Evolutionary conservation across 129 eudicot species (phyloP).

Genomic region (Flaveria robusta): DNA sequence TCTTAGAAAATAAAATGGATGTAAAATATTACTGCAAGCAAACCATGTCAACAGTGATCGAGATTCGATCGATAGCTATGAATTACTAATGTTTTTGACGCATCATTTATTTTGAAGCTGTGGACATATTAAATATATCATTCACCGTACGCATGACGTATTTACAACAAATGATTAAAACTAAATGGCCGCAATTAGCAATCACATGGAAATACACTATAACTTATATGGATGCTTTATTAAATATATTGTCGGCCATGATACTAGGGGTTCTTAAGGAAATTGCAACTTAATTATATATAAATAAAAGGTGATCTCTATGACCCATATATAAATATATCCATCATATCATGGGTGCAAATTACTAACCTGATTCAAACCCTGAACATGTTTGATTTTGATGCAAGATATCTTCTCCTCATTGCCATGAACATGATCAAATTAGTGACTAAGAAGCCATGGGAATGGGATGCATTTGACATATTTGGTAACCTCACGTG

Average conservation of each 20-base stretch:
- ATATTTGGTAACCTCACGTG: conserved; percentile 27
- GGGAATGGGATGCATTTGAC: conserved; percentile 54
- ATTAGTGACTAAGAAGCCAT: conserved; percentile 31
- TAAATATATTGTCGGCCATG: too few species aligned
- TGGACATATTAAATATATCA: neutral
- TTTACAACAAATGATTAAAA: neutral
- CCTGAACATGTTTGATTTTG: conserved; percentile 33
- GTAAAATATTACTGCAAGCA: too few species aligned
- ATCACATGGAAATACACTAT: neutral
- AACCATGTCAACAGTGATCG: too few species aligned
- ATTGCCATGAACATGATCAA: conserved; percentile 36
- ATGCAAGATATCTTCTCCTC: conserved; percentile 36
- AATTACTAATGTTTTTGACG: too few species aligned
- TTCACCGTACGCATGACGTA: too few species aligned
- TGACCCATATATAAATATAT: conserved; percentile 21
- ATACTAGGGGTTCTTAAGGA: too few species aligned
- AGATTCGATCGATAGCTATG: too few species aligned
- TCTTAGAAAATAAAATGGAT: too few species aligned
- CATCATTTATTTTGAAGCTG: too few species aligned
- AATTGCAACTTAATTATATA: conserved; percentile 2
- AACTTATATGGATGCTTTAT: neutral
- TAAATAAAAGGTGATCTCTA: neutral
- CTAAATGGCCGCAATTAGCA: conserved; percentile 9
- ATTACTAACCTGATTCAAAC: neutral
- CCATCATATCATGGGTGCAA: neutral